A percentile compares a stretch with the other conserved stretches of the same genome.
These are phyloP conservation scores for Gaeumannomyces tritici DNA, from an alignment of 2,329 filamentous ascomycete species.

Conservation along the genomic window DNA sequence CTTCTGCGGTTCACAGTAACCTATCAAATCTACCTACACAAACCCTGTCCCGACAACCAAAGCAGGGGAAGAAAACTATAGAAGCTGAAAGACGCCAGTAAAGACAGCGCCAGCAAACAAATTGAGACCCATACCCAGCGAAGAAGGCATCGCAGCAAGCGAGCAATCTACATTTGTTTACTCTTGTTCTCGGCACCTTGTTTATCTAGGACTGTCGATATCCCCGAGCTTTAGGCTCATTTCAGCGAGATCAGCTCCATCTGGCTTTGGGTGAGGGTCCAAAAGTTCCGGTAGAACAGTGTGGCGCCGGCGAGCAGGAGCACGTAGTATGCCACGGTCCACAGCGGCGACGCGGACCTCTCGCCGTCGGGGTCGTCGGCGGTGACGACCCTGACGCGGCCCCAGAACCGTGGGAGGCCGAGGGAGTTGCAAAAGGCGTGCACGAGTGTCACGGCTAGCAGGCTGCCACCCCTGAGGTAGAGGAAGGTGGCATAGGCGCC, in stretches of 20 bases:
- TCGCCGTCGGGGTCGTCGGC: constrained; percentile 10
- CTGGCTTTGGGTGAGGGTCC: constrained; percentile 58
- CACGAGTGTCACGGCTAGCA: constrained; percentile 64
- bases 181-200: too few species aligned
- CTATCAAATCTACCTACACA: neutral
- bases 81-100: neutral
- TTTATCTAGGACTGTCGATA: neutral
- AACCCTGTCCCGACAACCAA: neutral
- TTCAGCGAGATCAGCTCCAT: constrained; percentile 31
- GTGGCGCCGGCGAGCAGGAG: constrained; percentile 63
- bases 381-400: constrained; percentile 47
- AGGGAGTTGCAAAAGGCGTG: constrained; percentile 91
- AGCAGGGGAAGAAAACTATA: neutral
- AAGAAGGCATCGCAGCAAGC: neutral
- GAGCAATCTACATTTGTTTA: neutral
- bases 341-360: constrained; percentile 28
- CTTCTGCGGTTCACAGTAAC: neutral
- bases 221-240: neutral
- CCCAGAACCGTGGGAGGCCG: constrained; percentile 81
- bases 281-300: constrained; percentile 63
- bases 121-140: neutral
- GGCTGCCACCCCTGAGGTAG: constrained; percentile 74
- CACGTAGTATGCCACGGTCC: constrained; percentile 73
- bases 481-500: constrained; percentile 89
- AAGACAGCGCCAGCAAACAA: neutral